phyloP scores from a whole-genome alignment of 441 rosid species.

The Arabidopsis hybrid region DNA sequence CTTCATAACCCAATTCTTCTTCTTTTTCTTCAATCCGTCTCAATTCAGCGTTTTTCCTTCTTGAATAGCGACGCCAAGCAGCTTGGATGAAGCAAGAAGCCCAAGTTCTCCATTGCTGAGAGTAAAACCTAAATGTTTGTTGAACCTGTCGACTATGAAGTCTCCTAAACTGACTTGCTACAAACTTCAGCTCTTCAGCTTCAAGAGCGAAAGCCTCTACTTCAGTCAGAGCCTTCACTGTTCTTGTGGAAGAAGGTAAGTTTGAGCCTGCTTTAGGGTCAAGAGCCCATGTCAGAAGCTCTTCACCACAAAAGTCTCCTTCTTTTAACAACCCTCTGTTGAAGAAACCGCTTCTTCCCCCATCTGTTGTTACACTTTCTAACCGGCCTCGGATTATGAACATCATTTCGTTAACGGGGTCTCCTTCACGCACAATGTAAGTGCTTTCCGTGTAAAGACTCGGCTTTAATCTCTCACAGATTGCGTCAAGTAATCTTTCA shows the following conservation, averaged over 20 bases:
- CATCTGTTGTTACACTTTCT: conserved; percentile 95
- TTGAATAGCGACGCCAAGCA: conserved; percentile 72
- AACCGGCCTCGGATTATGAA: conserved; percentile 88
- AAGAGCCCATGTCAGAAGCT: conserved; percentile 50
- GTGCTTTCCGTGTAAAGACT: conserved; percentile 83
- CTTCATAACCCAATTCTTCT: conserved; percentile 47
- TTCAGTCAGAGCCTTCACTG: conserved; percentile 73
- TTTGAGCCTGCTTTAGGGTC: conserved; percentile 47
- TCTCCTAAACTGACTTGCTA: conserved; percentile 88
- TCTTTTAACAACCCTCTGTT: conserved; percentile 77
- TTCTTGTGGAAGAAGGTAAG: conserved; percentile 56
- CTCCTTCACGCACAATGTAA: conserved; percentile 91
- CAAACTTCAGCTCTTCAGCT: conserved; percentile 90
- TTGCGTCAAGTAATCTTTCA: conserved; percentile 86
- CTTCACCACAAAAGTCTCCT: conserved; percentile 65
- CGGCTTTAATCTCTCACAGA: conserved; percentile 91
- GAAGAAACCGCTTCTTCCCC: conserved; percentile 94
- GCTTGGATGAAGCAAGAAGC: conserved; percentile 88
- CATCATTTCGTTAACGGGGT: conserved; percentile 92
- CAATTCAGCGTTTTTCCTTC: conserved; percentile 70
- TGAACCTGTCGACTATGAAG: conserved; percentile 92
- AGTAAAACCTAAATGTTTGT: conserved; percentile 91
- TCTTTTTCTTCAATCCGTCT: conserved; percentile 65
- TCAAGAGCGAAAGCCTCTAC: conserved; percentile 92
- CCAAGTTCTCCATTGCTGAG: conserved; percentile 98